phyloP scores from a whole-genome alignment of 331 rosid genomes.

The Rhamnella rubrinervis region DNA sequence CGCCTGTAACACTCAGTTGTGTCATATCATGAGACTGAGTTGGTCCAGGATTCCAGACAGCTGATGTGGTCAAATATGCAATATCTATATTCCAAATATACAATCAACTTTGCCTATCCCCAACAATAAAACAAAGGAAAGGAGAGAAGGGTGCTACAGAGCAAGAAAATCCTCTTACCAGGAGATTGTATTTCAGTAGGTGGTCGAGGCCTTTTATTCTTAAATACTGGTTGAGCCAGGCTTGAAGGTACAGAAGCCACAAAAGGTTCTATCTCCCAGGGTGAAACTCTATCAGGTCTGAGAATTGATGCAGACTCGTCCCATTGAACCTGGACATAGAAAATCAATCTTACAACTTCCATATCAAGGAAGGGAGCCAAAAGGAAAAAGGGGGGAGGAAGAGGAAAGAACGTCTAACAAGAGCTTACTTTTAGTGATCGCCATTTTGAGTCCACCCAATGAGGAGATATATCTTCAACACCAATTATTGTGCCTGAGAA shows the following conservation, averaged over 20 bases:
- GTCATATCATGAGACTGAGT: constrained; percentile 44
- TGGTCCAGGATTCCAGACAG: constrained; percentile 54
- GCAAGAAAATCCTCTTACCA: constrained; percentile 30
- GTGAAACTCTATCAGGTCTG: constrained; percentile 78
- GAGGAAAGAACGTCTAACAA: background rate
- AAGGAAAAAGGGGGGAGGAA: background rate
- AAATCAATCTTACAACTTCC: constrained; percentile 1
- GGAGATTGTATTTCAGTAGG: constrained; percentile 42
- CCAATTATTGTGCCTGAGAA: constrained; percentile 77
- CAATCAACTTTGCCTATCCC: background rate
- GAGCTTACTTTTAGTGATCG: constrained; percentile 72
- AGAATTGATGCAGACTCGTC: constrained; percentile 72
- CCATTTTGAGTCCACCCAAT: constrained; percentile 72
- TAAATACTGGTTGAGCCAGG: constrained; percentile 42
- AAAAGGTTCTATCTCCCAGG: constrained; percentile 85
- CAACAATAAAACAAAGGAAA: background rate
- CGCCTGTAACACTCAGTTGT: constrained; percentile 41
- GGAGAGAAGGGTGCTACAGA: background rate
- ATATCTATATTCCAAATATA: constrained; percentile 32
- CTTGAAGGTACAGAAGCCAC: constrained; percentile 41
- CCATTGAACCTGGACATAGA: constrained; percentile 75
- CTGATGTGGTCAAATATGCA: constrained; percentile 49
- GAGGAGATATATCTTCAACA: constrained; percentile 63
- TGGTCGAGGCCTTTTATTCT: constrained; percentile 75
- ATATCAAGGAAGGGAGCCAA: background rate